Evolutionary conservation across 768 basidiomycete genomes (phyloP).

Genomic region (Boletus insuetus): DNA sequence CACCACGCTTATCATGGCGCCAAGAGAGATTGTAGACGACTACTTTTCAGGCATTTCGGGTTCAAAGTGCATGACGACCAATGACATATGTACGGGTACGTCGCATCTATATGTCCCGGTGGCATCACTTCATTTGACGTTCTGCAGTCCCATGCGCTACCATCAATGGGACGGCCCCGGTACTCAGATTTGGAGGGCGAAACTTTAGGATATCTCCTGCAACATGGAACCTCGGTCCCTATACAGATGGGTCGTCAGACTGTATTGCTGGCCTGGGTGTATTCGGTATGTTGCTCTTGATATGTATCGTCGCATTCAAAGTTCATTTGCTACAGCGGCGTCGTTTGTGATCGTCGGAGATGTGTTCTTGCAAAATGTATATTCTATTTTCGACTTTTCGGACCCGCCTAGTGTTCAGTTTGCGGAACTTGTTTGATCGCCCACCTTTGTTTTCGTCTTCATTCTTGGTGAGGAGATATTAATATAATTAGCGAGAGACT

Average conservation of each 20-base stretch:
- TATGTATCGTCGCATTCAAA: neutral
- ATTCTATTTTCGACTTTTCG: slow-evolving; percentile 28
- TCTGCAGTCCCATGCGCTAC: slow-evolving; percentile 16
- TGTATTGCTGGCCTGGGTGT: slow-evolving; percentile 33
- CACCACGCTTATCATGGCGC: slow-evolving; percentile 23
- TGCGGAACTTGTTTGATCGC: slow-evolving; percentile 23
- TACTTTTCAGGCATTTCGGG: slow-evolving; percentile 28
- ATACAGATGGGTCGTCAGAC: slow-evolving; percentile 7
- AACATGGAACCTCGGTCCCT: slow-evolving; percentile 40
- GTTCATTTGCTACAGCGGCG: slow-evolving; percentile 7
- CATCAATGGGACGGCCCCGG: slow-evolving; percentile 19
- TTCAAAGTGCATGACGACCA: slow-evolving; percentile 2
- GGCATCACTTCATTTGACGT: neutral
- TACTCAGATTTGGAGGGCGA: slow-evolving; percentile 35
- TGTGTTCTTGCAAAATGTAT: slow-evolving; percentile 25
- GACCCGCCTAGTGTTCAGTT: slow-evolving; percentile 34
- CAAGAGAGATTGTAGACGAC: slow-evolving; percentile 11
- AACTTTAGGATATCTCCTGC: slow-evolving; percentile 31
- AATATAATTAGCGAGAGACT: too few relatives aligned
- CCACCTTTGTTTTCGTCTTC: neutral
- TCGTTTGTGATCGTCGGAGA: slow-evolving; percentile 25
- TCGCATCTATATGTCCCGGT: neutral
- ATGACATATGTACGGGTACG: slow-evolving; percentile 33
- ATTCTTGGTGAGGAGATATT: neutral
- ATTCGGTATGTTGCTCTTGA: slow-evolving; percentile 6